These are phyloP conservation scores for Calonectria leucothoes DNA, from an alignment of 2,329 filamentous ascomycete genomes.

Conservation along the genomic window DNA sequence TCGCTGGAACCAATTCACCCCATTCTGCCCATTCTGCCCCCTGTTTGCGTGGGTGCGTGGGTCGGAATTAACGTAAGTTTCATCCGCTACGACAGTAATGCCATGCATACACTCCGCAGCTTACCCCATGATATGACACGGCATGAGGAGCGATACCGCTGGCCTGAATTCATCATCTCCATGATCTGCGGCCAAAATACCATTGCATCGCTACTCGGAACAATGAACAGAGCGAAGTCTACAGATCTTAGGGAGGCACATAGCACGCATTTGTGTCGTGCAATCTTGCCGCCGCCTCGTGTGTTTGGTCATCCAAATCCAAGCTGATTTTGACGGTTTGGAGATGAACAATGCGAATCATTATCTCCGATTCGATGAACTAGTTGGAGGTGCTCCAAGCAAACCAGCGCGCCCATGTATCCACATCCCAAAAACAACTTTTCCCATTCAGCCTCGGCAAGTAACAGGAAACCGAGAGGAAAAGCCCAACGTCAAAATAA, in stretches of 20 bases:
- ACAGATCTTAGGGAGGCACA: neutral
- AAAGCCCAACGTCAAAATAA: too few relatives aligned
- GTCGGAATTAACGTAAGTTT: neutral
- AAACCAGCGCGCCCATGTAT: neutral
- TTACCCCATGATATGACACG: neutral
- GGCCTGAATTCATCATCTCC: neutral
- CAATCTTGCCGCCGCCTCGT: too few relatives aligned
- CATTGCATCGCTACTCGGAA: too few relatives aligned
- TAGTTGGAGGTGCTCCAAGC: neutral
- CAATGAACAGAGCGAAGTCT: too few relatives aligned
- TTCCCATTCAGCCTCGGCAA: too few relatives aligned
- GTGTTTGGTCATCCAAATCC: neutral
- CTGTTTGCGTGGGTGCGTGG: neutral
- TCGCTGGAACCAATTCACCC: too few relatives aligned
- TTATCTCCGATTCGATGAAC: neutral
- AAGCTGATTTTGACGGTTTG: neutral
- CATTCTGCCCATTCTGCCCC: too few relatives aligned
- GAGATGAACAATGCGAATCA: neutral
- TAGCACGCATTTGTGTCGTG: too few relatives aligned
- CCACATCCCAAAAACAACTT: neutral
- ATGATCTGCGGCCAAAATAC: neutral
- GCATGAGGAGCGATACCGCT: neutral
- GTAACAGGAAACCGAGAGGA: too few relatives aligned
- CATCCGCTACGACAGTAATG: neutral
- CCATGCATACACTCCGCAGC: neutral